phyloP scores from a whole-genome alignment of 2,329 filamentous ascomycete genomes.

The Aspergillus sp. region DNA sequence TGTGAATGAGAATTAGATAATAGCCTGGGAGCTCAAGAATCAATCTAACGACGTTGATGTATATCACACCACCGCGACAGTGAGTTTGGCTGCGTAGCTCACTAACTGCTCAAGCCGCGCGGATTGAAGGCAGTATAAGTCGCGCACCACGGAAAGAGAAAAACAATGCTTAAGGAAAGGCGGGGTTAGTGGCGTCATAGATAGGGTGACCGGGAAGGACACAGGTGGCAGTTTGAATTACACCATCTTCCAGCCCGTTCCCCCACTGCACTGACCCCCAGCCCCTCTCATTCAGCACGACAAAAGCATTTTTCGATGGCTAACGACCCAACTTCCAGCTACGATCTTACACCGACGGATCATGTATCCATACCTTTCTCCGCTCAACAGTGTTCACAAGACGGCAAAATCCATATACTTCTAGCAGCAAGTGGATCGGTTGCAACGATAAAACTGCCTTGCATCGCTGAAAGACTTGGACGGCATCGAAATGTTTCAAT shows the following conservation, averaged over 20 bases:
- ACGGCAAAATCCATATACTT: slow-evolving; percentile 40
- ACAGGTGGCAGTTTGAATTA: too few relatives aligned
- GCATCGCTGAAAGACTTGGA: slow-evolving; percentile 57
- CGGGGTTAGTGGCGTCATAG: too few relatives aligned
- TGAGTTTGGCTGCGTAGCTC: too few relatives aligned
- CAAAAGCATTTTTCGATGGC: background rate
- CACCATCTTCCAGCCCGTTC: too few relatives aligned
- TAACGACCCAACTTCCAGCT: background rate
- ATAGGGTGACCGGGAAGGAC: too few relatives aligned
- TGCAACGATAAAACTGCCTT: slow-evolving; percentile 81
- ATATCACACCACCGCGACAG: background rate
- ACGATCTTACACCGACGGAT: background rate
- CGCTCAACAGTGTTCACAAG: slow-evolving; percentile 9
- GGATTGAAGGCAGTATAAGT: background rate
- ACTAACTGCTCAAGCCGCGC: background rate
- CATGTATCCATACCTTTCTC: background rate
- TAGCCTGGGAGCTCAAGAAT: background rate
- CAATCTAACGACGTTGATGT: background rate
- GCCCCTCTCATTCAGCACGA: too few relatives aligned
- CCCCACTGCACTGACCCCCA: too few relatives aligned
- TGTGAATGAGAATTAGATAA: background rate
- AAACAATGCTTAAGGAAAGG: too few relatives aligned
- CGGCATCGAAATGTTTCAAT: slow-evolving; percentile 63
- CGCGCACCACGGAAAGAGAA: too few relatives aligned
- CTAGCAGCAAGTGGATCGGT: slow-evolving; percentile 71